Conservation (phyloP, 2,329 filamentous ascomycete genomes). For the Penicillium sp. region DNA sequence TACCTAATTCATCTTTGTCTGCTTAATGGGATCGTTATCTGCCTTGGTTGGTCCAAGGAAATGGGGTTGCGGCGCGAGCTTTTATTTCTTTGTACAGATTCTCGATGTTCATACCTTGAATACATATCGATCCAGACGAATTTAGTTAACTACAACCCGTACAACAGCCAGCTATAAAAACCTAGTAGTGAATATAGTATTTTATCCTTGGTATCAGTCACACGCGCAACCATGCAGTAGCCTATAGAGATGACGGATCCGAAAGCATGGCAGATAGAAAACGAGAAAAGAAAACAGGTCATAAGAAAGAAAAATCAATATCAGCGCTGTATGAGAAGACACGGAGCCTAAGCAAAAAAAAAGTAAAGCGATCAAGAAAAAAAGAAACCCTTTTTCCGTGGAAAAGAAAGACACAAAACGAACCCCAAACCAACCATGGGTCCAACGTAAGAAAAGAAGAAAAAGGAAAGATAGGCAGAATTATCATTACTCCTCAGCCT, state of each 20-base stretch:
- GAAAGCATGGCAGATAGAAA: neutral
- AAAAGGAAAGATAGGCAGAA: neutral
- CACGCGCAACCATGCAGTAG: neutral
- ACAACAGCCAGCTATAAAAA: neutral
- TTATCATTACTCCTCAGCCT: constrained; percentile 30
- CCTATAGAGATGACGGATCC: neutral
- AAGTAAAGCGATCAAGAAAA: constrained; percentile 4
- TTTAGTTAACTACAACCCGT: neutral
- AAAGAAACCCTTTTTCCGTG: constrained; percentile 2
- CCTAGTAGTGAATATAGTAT: neutral
- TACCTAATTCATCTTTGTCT: neutral
- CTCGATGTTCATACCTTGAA: neutral
- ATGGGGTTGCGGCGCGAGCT: neutral
- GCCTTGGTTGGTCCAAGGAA: neutral
- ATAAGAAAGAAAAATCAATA: neutral
- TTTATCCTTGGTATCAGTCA: neutral
- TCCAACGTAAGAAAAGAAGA: constrained; percentile 7
- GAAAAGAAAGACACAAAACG: constrained; percentile 4
- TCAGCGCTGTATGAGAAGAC: neutral
- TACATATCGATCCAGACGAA: neutral
- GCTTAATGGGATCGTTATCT: neutral
- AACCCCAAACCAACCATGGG: neutral
- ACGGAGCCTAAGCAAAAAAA: neutral
- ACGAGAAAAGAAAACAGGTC: neutral
- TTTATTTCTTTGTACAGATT: neutral